Conservation (phyloP, 192 early-diverging fungal species). For the Lobosporangium transversale region DNA sequence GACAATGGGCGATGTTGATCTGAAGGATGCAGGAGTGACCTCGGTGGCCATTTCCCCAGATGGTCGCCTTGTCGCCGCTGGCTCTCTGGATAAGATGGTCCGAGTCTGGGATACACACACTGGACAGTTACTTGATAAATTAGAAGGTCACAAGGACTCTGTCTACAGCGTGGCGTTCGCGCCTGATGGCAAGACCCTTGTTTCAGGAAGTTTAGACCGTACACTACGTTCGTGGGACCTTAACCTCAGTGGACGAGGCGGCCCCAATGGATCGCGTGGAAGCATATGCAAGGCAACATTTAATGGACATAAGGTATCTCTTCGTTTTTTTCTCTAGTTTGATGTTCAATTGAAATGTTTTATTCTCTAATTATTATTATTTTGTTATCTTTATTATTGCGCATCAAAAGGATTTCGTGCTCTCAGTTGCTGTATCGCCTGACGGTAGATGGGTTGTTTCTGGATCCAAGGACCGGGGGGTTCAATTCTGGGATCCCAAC, state of each 20-base stretch:
- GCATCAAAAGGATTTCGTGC: conserved; percentile 88
- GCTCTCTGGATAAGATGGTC: conserved; percentile 92
- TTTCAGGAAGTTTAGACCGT: conserved; percentile 93
- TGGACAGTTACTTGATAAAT: conserved; percentile 83
- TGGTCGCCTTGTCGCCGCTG: conserved; percentile 85
- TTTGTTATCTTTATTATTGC: not conserved
- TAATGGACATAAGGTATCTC: conserved; percentile 61
- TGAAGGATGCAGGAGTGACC: conserved; percentile 94
- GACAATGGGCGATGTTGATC: conserved; percentile 78
- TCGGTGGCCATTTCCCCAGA: conserved; percentile 95
- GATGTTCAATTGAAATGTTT: not conserved
- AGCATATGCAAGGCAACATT: conserved; percentile 57
- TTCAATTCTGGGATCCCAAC: conserved; percentile 94
- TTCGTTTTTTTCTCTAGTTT: not conserved
- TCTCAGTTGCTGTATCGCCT: conserved; percentile 89
- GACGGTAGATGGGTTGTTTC: conserved; percentile 92
- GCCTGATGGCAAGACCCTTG: conserved; percentile 89
- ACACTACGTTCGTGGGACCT: conserved; percentile 94
- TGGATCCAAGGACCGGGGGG: conserved; percentile 91
- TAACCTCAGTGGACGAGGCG: conserved; percentile 49
- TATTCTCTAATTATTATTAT: not conserved
- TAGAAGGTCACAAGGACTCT: conserved; percentile 95
- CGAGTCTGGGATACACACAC: conserved; percentile 90
- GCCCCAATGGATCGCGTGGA: conserved; percentile 40
- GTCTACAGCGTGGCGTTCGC: conserved; percentile 97